A percentile compares a stretch with the other conserved stretches of the same genome.
Conservation (phyloP, 495 filamentous ascomycete species). For the Penicillium arizonense region DNA sequence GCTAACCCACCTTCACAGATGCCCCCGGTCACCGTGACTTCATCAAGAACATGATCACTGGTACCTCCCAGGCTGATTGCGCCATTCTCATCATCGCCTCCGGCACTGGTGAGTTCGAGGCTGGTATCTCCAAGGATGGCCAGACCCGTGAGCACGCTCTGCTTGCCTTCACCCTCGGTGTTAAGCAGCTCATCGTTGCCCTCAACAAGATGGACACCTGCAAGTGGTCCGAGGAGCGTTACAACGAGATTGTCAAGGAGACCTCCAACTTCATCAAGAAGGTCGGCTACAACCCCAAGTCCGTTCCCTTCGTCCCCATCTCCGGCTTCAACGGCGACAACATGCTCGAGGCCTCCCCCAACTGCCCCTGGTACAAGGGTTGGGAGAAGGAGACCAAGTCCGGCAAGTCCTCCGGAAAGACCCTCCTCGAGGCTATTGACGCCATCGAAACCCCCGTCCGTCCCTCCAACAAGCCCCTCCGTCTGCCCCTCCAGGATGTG, state of each 20-base stretch:
- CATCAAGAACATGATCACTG: slow-evolving; percentile 99
- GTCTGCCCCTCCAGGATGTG: slow-evolving; percentile 99
- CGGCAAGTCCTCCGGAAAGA: slow-evolving; percentile 89
- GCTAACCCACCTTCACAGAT: slow-evolving; percentile 52
- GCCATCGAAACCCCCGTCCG: slow-evolving; percentile 89
- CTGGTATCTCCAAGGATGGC: slow-evolving; percentile 99
- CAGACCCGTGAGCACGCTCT: slow-evolving; percentile 99
- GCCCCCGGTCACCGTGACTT: slow-evolving; percentile 99
- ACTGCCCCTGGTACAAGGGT: slow-evolving; percentile 99
- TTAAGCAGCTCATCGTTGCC: slow-evolving; percentile 99
- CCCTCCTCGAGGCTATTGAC: slow-evolving; percentile 98
- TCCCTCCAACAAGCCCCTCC: slow-evolving; percentile 85
- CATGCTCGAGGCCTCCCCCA: slow-evolving; percentile 90
- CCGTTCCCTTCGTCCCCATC: slow-evolving; percentile 97
- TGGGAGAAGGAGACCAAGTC: slow-evolving; percentile 99
- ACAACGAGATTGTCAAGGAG: slow-evolving; percentile 99
- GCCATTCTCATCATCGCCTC: slow-evolving; percentile 99
- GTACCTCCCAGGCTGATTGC: slow-evolving; percentile 99
- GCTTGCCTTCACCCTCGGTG: slow-evolving; percentile 99
- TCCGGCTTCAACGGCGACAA: slow-evolving; percentile 99
- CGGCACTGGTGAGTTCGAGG: slow-evolving; percentile 99
- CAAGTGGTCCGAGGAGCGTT: slow-evolving; percentile 96
- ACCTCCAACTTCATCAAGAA: slow-evolving; percentile 99
- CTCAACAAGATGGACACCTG: slow-evolving; percentile 99
- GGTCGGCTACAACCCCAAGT: slow-evolving; percentile 99